A percentile compares a stretch with the other conserved stretches of the same genome.
These are phyloP conservation scores for Monilinia fructigena DNA, from an alignment of 2,329 filamentous ascomycete genomes.

Conservation along the genomic window DNA sequence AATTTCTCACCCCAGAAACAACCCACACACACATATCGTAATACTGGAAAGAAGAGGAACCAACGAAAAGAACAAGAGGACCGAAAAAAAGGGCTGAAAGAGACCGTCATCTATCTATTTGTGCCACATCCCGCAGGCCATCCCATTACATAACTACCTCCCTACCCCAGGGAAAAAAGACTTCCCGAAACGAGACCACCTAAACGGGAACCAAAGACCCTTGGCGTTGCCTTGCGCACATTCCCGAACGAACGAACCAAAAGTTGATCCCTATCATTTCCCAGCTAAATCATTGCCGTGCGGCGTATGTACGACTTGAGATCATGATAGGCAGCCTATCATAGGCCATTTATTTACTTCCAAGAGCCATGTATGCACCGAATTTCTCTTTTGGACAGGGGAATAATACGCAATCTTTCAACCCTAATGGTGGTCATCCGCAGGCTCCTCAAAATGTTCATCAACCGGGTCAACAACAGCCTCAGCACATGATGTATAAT, in stretches of 20 bases:
- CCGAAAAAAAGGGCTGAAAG: background rate
- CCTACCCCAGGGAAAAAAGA: constrained; percentile 19
- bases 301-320: constrained; percentile 24
- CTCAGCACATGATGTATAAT: constrained; percentile 58
- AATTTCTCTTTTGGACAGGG: constrained; percentile 26
- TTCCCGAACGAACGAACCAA: constrained; percentile 24
- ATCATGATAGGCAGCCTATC: constrained; percentile 26
- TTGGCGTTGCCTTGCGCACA: constrained; percentile 23
- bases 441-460: constrained; percentile 25
- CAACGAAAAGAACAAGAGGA: background rate
- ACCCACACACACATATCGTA: constrained; percentile 9
- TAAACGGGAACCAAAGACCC: constrained; percentile 15
- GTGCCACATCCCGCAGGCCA: background rate
- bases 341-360: constrained; percentile 18
- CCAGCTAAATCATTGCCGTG: constrained; percentile 24
- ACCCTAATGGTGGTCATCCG: constrained; percentile 26
- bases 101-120: constrained; percentile 6
- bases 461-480: constrained; percentile 38
- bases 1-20: constrained; percentile 4
- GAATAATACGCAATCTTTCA: constrained; percentile 25
- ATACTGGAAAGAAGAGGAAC: constrained; percentile 8
- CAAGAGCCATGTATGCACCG: constrained; percentile 28
- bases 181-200: constrained; percentile 19
- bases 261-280: constrained; percentile 19
- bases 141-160: background rate